A percentile compares a stretch with the other conserved stretches of the same genome.
Evolutionary conservation across 1,284 basidiomycete genomes (phyloP).

Genomic region (Trametes polyzona): DNA sequence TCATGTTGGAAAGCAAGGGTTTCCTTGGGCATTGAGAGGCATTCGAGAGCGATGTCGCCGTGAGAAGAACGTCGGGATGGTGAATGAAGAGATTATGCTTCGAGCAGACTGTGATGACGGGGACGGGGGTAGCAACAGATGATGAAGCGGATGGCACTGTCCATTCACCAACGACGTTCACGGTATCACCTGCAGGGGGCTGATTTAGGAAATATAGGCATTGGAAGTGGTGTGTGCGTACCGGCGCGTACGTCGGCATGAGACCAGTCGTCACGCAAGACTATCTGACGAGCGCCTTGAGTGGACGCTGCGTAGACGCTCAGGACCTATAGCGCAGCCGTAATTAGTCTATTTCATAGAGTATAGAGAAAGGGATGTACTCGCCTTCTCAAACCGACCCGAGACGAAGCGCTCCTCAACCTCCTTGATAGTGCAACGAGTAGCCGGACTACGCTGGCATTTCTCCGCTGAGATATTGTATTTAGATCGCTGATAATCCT

Average conservation of each 20-base stretch:
- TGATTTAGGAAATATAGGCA: too few species aligned
- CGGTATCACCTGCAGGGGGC: conserved; percentile 72
- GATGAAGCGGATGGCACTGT: conserved; percentile 38
- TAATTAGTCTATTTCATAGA: not conserved
- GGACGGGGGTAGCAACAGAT: conserved; percentile 36
- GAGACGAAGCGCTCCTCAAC: conserved; percentile 16
- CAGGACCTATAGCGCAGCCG: conserved; percentile 10
- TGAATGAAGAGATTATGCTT: conserved; percentile 72
- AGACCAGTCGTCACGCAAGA: conserved; percentile 71
- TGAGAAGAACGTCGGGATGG: conserved; percentile 89
- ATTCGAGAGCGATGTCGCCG: conserved; percentile 85
- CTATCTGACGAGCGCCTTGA: conserved; percentile 42
- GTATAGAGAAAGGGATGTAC: not conserved
- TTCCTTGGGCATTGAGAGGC: conserved; percentile 82
- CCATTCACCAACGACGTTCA: conserved; percentile 74
- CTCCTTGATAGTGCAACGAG: conserved; percentile 54
- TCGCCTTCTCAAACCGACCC: conserved; percentile 25
- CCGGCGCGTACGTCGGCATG: conserved; percentile 58
- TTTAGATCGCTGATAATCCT: conserved; percentile 20
- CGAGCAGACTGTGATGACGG: conserved; percentile 59
- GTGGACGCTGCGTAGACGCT: conserved; percentile 50
- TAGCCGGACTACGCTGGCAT: conserved; percentile 38
- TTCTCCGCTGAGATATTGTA: conserved; percentile 30
- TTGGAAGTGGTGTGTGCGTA: conserved; percentile 38
- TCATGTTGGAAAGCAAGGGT: conserved; percentile 70